These are phyloP conservation scores for Calonectria leucothoes DNA, from an alignment of 2,329 filamentous ascomycete species.

Conservation along the genomic window DNA sequence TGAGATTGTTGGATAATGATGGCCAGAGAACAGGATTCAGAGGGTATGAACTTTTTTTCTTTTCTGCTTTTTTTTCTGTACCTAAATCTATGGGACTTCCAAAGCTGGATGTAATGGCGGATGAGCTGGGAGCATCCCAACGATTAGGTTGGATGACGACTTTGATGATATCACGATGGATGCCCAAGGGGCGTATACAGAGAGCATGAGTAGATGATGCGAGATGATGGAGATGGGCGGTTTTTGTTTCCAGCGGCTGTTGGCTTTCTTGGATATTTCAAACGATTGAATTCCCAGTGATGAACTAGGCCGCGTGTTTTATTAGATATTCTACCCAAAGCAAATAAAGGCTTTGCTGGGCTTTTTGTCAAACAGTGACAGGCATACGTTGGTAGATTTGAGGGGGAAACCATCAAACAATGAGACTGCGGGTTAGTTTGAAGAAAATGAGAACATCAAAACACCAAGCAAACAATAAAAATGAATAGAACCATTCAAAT, in stretches of 20 bases:
- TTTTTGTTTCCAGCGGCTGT: not conserved
- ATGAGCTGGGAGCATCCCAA: not conserved
- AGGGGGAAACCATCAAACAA: not conserved
- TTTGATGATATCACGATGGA: not conserved
- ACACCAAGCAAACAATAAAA: not conserved
- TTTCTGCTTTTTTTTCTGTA: not conserved
- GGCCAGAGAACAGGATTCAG: not conserved
- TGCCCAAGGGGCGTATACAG: not conserved
- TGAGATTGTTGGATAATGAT: constrained; percentile 13
- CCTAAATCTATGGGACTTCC: not conserved
- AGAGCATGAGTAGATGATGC: not conserved
- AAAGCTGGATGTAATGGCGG: not conserved
- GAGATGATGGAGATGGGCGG: not conserved
- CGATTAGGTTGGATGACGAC: not conserved
- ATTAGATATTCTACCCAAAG: not conserved
- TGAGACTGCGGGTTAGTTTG: not conserved
- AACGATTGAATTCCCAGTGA: not conserved
- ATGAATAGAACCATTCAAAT: not conserved
- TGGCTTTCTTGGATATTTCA: not conserved
- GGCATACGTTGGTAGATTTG: not conserved
- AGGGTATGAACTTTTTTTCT: not conserved
- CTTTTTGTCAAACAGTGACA: no score
- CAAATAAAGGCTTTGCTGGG: not conserved
- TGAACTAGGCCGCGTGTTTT: not conserved
- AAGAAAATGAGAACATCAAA: no score